Evolutionary conservation across 2,329 filamentous ascomycete genomes (phyloP), one percentile per base, ranked within the genome.

Genomic region (Paraphoma chrysanthemicola): DNA sequence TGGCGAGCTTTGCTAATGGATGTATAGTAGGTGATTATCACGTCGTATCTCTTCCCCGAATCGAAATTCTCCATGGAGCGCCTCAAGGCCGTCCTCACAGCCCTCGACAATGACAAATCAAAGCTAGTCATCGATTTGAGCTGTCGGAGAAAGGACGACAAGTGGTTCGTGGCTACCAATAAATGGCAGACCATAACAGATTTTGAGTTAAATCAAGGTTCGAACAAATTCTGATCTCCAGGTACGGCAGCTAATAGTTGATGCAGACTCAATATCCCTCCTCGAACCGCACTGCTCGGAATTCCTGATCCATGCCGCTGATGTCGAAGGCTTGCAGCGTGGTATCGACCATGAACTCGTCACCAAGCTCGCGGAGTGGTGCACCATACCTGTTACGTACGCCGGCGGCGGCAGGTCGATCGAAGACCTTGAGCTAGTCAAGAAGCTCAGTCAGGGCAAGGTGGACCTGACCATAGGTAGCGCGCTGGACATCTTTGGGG

Each of bases 171-270:
- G n/a, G 94, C 95, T 53, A 99, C 96, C 90, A 92, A 99, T 78
- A 96, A 96, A 77, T 99, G 95, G 95, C 95, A 98, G 82, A 97
- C 92, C 1, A 89, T 98, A 53, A 98, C 95, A 1, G 92, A 97
- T 70, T 96, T 97, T 88, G 92, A 97, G 74, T 88, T 99, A 63
- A 94, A 89, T 62, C 83, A 91, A 83, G 91, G 94, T 93, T 79
- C 54, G 78, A 23, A 23, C 23, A 23, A 5, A 23, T 23, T 3
- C 23, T 23, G 23, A 23, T 2, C 23, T 23, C 5, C 5, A 23
- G 5, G 23, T 23, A 23, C 23, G 2, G 23, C 23, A 8, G 18
- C n/a, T 29, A n/a, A 45, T 30, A 4, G 4, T 16, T 18, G 31
- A 47, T 42, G 3, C 30, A 96, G 94, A 91, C 63, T 91, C 90